Conservation (phyloP, 2,329 filamentous ascomycete species). For the Ramularia collo-cygni region DNA sequence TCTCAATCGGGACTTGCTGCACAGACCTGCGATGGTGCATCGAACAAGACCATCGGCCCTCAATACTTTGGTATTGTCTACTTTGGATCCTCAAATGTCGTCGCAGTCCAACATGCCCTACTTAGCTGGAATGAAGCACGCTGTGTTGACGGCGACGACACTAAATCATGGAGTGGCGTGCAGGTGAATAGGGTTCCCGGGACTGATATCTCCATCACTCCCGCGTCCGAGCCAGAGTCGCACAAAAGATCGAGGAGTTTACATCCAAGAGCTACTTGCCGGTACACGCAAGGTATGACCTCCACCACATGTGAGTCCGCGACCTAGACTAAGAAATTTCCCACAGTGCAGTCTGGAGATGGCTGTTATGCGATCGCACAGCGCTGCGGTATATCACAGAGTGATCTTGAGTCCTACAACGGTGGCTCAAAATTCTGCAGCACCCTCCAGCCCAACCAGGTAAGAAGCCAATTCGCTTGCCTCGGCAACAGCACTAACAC, state of each 20-base stretch:
- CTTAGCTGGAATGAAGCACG: slow-evolving; percentile 6
- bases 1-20: neutral
- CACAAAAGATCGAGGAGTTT: too few species aligned
- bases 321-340: neutral
- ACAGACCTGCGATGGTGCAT: slow-evolving; percentile 5
- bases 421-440: slow-evolving; percentile 1
- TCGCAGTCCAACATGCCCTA: slow-evolving; percentile 5
- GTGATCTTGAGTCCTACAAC: slow-evolving; percentile 7
- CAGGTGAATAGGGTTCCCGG: slow-evolving; percentile 2
- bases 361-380: slow-evolving; percentile 8
- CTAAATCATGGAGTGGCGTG: neutral
- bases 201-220: slow-evolving; percentile 3
- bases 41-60: slow-evolving; percentile 4
- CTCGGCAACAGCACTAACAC: too few species aligned
- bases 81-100: neutral
- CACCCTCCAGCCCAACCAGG: too few species aligned
- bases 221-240: neutral
- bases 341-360: slow-evolving; percentile 10
- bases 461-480: too few species aligned
- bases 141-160: slow-evolving; percentile 2
- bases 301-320: neutral
- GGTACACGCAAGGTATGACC: slow-evolving; percentile 8
- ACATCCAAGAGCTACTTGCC: too few species aligned
- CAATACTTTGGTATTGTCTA: slow-evolving; percentile 8
- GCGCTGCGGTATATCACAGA: slow-evolving; percentile 6